Evolutionary conservation across 2,329 filamentous ascomycete genomes (phyloP).

Genomic region (Onygena corvina): DNA sequence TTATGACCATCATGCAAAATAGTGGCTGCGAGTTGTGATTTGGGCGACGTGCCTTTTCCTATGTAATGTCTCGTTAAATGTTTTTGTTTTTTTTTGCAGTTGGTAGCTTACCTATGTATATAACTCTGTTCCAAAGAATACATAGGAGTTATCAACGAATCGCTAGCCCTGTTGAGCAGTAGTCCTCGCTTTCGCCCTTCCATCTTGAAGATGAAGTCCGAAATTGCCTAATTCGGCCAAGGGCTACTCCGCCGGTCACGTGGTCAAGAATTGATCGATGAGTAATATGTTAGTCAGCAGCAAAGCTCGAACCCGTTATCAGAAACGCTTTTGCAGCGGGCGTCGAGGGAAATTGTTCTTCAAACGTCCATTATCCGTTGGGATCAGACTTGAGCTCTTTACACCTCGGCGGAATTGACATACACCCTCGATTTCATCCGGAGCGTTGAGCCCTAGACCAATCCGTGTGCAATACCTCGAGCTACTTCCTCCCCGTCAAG

Average conservation of each 20-base stretch:
- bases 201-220: too few species aligned
- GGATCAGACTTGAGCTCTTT: too few species aligned
- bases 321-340: not conserved
- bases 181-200: not conserved
- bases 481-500: not conserved
- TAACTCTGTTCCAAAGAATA: not conserved
- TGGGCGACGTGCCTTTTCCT: not conserved
- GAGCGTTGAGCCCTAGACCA: too few species aligned
- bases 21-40: not conserved
- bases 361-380: too few species aligned
- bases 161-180: not conserved
- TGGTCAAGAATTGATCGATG: not conserved
- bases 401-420: not conserved
- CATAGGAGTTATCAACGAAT: not conserved
- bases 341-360: not conserved
- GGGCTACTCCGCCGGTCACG: not conserved
- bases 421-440: not conserved
- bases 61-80: slow-evolving; percentile 2
- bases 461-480: not conserved
- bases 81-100: not conserved
- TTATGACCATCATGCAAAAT: not conserved
- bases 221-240: too few species aligned
- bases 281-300: not conserved
- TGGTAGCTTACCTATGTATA: not conserved
- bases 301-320: not conserved